Evolutionary conservation across 176 grass and related monocot genomes (phyloP).

Genomic region (Luzula sylvatica): DNA sequence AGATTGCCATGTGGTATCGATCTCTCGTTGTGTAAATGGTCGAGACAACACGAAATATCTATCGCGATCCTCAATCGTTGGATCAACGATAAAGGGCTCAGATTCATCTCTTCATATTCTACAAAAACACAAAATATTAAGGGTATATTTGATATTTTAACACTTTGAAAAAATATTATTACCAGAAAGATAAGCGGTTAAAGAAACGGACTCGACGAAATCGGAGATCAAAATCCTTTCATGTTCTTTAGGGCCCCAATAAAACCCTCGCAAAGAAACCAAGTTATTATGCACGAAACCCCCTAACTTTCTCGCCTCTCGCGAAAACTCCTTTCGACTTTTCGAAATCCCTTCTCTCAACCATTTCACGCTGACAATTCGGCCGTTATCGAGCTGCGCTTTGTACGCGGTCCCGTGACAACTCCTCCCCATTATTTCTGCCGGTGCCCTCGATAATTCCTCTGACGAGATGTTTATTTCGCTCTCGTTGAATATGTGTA

Average conservation of each 20-base stretch:
- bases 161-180: not conserved
- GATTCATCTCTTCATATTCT: constrained; percentile 55
- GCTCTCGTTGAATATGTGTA: constrained; percentile 63
- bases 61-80: constrained; percentile 48
- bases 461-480: constrained; percentile 47
- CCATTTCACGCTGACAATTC: constrained; percentile 73
- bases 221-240: constrained; percentile 90
- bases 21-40: constrained; percentile 70
- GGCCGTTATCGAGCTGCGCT: constrained; percentile 67
- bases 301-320: constrained; percentile 86
- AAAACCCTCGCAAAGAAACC: constrained; percentile 63
- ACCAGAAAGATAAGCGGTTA: constrained; percentile 66
- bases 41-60: constrained; percentile 46
- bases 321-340: constrained; percentile 83
- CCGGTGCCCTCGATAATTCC: constrained; percentile 72
- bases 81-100: constrained; percentile 35
- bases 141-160: not conserved
- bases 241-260: constrained; percentile 86
- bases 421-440: constrained; percentile 82
- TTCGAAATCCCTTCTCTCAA: constrained; percentile 86
- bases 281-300: constrained; percentile 63
- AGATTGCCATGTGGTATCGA: constrained; percentile 89
- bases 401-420: constrained; percentile 91
- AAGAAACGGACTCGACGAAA: constrained; percentile 54
- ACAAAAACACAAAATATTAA: constrained; percentile 5